Base-by-base conservation (phyloP, 495 filamentous ascomycete genomes). In the Podospora tetraspora region DNA sequence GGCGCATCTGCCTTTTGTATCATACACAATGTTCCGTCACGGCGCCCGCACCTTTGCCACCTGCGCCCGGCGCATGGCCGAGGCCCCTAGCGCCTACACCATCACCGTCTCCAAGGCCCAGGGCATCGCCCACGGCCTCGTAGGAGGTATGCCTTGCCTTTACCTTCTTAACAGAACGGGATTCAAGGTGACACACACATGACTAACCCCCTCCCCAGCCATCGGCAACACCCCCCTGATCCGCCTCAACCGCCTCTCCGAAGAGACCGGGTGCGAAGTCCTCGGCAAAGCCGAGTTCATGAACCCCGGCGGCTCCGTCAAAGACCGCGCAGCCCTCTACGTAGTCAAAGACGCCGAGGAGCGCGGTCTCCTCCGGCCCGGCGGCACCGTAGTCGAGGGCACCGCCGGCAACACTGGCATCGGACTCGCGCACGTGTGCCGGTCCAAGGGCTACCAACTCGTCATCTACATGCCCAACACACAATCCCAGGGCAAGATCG, bases 391-490 rank as follows among this genome's bases (percentile, higher is more conserved):
- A 3, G 90, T 99, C 23, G 95, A 99, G 76, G 95, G 95, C 37
- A 99, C 95, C 1, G 95, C 95, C 2, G 95, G 95, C 37, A 99
- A 99, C 83, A 99, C 95, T 12, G 95, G 95, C 58, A 99, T 99
- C 80, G 95, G 95, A 7, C 89, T 99, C 19, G 95, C 95, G 58
- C 95, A 99, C 79, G 95, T 99, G 25, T 99, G 95, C 78, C 89
- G 95, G 58, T 91, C 90, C 27, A 92, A 91, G 75, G 96, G 95
- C 27, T 98, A 99, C 85, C 87, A 90, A 75, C 87, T 96, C 23
- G 93, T 97, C 64, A 99, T 99, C 75, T 99, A 98, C 85, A 99
- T 99, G 95, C 95, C 95, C 72, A 89, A 99, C 83, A 98, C 95
- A 57, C 95, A 99, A 80, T 96, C 93, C 57, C 95, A 96, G 78